A percentile compares a stretch with the other conserved stretches of the same genome.
Evolutionary conservation across 2,329 filamentous ascomycete genomes (phyloP).

Genomic region (Trichoderma citrinoviride): DNA sequence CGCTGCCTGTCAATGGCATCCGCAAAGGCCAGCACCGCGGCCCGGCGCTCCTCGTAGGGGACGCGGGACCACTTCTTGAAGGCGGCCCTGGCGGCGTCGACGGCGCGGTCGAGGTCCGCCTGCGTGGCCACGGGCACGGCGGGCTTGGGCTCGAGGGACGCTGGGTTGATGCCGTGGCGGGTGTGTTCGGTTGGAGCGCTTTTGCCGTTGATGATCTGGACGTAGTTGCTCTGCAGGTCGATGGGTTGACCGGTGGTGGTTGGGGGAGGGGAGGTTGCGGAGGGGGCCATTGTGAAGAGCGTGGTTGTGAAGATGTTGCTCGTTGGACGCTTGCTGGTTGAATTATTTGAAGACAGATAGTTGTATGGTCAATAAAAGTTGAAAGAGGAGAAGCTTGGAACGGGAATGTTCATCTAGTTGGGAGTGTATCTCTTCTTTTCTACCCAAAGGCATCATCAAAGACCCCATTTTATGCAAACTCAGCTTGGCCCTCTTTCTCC

Average conservation of each 20-base stretch:
- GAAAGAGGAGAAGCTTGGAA: background rate
- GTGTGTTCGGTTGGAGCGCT: constrained; percentile 23
- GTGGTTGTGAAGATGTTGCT: background rate
- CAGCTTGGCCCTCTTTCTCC: background rate
- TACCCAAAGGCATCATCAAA: background rate
- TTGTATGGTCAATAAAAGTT: background rate
- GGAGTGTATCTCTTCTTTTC: background rate
- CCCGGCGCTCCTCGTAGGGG: constrained; percentile 28
- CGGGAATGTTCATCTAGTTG: background rate
- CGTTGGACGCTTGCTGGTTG: constrained; percentile 4
- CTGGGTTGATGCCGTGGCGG: constrained; percentile 31
- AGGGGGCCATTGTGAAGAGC: constrained; percentile 2
- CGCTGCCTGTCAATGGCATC: constrained; percentile 29
- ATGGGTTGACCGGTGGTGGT: background rate
- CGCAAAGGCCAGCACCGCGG: constrained; percentile 28
- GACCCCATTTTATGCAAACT: constrained; percentile 4
- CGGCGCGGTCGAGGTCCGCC: constrained; percentile 33
- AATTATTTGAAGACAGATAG: too few relatives aligned
- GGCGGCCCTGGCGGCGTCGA: constrained; percentile 29
- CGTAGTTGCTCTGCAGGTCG: constrained; percentile 5
- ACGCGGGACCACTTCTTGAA: constrained; percentile 33
- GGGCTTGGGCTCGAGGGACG: constrained; percentile 34
- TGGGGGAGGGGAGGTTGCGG: background rate
- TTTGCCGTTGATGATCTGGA: constrained; percentile 29
- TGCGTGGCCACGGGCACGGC: constrained; percentile 31